Conservation (phyloP, 345 rosid species). For the Balakata baccata region DNA sequence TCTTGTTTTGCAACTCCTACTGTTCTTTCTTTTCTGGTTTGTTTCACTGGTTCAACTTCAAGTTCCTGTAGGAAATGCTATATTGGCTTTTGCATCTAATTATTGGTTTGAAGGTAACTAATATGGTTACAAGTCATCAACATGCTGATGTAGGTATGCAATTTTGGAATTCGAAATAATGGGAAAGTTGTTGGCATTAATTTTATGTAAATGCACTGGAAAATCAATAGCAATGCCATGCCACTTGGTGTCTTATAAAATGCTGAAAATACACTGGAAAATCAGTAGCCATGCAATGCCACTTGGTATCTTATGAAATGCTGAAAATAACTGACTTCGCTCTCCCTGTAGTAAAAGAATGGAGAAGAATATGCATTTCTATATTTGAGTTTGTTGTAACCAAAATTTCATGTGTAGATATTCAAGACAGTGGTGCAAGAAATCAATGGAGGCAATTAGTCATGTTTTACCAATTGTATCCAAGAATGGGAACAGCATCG, state of each 20-base stretch:
- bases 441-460: conserved; percentile 1
- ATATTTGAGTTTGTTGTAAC: neutral
- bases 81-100: no score
- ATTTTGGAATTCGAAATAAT: neutral
- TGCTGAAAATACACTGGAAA: neutral
- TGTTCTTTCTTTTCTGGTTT: conserved; percentile 5
- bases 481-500: conserved; percentile 10
- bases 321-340: neutral
- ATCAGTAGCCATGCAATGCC: neutral
- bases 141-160: neutral
- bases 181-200: neutral
- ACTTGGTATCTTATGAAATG: neutral
- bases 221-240: no score
- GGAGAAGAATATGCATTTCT: neutral
- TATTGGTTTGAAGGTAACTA: no score
- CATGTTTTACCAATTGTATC: neutral
- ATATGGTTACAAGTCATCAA: no score
- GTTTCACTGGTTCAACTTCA: conserved; percentile 8
- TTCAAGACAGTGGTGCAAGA: conserved; percentile 15
- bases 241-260: no score
- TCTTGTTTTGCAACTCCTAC: neutral
- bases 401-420: conserved; percentile 7
- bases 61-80: neutral
- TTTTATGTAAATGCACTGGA: neutral
- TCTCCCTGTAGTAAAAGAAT: neutral